A percentile compares a stretch with the other conserved stretches of the same genome.
Conservation (phyloP, 768 basidiomycete genomes). For the Baorangia bicolor region DNA sequence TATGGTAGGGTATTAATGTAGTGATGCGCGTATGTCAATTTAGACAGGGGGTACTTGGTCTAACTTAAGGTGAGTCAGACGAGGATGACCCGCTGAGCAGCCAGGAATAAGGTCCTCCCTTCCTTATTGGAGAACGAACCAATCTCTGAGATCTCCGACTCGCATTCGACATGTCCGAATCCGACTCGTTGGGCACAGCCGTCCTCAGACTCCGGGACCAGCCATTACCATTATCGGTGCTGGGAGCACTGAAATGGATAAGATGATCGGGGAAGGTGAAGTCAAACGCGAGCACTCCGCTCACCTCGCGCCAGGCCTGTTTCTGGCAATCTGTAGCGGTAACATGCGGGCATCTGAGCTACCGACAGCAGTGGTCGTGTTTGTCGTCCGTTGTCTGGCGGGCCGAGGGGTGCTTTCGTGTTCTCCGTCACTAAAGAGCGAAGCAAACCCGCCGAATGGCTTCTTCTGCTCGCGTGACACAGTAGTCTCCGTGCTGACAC, state of each 20-base stretch:
- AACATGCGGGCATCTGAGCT: neutral
- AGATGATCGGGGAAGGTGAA: neutral
- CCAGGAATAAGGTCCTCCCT: constrained; percentile 4
- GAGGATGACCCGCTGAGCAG: constrained; percentile 9
- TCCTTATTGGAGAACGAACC: neutral
- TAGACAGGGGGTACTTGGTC: neutral
- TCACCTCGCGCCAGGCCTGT: constrained; percentile 14
- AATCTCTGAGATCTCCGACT: constrained; percentile 12
- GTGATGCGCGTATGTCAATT: neutral
- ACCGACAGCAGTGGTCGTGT: neutral
- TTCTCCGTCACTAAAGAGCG: constrained; percentile 9
- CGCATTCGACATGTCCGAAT: constrained; percentile 23
- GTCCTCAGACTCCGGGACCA: constrained; percentile 15
- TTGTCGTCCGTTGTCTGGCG: neutral
- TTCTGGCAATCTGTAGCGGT: constrained; percentile 23
- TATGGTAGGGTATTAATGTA: neutral
- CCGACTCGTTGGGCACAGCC: neutral
- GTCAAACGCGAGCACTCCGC: neutral
- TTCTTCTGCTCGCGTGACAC: neutral
- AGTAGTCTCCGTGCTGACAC: neutral
- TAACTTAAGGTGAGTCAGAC: constrained; percentile 6
- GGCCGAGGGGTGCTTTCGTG: constrained; percentile 29
- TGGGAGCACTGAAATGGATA: neutral
- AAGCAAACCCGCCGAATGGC: neutral
- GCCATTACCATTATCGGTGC: neutral